These are phyloP conservation scores for Hirschfeldia incana DNA, from an alignment of 345 rosid species.

Conservation along the genomic window DNA sequence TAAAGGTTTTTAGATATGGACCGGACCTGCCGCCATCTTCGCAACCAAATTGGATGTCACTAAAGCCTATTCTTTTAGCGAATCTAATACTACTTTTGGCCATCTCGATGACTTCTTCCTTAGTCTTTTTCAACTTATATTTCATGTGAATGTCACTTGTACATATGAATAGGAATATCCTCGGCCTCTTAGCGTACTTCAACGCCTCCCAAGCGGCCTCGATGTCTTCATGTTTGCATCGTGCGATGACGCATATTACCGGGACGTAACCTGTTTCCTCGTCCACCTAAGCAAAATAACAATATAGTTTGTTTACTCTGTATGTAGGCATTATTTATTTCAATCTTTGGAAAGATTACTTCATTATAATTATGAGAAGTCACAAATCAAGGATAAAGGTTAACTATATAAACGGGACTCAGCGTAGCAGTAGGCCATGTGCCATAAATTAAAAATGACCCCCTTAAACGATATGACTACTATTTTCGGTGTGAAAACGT, in stretches of 20 bases:
- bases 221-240: slow-evolving; percentile 73
- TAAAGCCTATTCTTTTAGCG: slow-evolving; percentile 74
- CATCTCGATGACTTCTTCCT: slow-evolving; percentile 69
- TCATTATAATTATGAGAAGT: neutral
- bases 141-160: slow-evolving; percentile 86
- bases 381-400: neutral
- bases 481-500: too few species aligned
- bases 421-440: neutral
- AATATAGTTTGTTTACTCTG: neutral
- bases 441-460: too few species aligned
- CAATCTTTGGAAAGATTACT: neutral
- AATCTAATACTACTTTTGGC: slow-evolving; percentile 60
- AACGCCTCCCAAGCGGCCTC: slow-evolving; percentile 81
- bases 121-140: slow-evolving; percentile 72
- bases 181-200: slow-evolving; percentile 72
- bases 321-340: neutral
- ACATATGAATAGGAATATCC: slow-evolving; percentile 74
- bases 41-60: slow-evolving; percentile 77
- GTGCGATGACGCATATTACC: slow-evolving; percentile 72
- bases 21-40: slow-evolving; percentile 95
- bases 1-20: slow-evolving; percentile 13
- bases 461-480: too few species aligned
- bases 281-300: slow-evolving; percentile 28
- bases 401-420: neutral
- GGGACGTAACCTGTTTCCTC: slow-evolving; percentile 73